These are phyloP conservation scores for Blastobotrys raffinosifermentans DNA, from an alignment of 1,139 yeast species.

Conservation along the genomic window DNA sequence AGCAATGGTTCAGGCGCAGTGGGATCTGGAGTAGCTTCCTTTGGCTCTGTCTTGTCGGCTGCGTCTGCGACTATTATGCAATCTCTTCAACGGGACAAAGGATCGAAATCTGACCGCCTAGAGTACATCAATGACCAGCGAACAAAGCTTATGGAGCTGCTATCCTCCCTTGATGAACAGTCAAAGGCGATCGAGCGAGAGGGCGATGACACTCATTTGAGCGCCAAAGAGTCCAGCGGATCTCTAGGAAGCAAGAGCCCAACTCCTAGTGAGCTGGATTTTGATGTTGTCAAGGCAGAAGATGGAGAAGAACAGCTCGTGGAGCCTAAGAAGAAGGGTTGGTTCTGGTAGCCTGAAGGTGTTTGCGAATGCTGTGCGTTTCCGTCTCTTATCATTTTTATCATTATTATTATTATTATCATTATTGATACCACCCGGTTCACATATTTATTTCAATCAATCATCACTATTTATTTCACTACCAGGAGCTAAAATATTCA, in stretches of 20 bases:
- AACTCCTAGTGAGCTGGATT: conserved; percentile 17
- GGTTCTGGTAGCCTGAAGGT: conserved; percentile 20
- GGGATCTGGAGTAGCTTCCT: conserved; percentile 1
- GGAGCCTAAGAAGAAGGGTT: conserved; percentile 12
- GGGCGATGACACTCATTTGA: neutral
- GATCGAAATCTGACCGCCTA: conserved; percentile 11
- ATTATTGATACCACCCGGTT: neutral
- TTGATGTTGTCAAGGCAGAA: conserved; percentile 24
- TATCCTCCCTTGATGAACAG: conserved; percentile 20
- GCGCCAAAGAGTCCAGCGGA: neutral
- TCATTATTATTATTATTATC: conserved; percentile 5
- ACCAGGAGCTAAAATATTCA: neutral
- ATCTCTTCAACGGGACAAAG: conserved; percentile 4
- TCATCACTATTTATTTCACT: neutral
- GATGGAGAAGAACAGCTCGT: conserved; percentile 12
- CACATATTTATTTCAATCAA: neutral
- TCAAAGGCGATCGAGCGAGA: conserved; percentile 17
- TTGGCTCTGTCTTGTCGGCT: conserved; percentile 8
- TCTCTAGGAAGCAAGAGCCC: conserved; percentile 1
- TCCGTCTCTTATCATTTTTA: neutral
- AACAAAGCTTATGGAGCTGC: conserved; percentile 16
- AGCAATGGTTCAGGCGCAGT: neutral
- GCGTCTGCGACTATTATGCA: conserved; percentile 8
- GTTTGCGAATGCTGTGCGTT: neutral
- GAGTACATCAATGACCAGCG: conserved; percentile 17